Percentiles rank a stretch among this genome's conserved stretches.
These are phyloP conservation scores for Erodium trifolium DNA, from an alignment of 441 rosid genomes.

Conservation along the genomic window DNA sequence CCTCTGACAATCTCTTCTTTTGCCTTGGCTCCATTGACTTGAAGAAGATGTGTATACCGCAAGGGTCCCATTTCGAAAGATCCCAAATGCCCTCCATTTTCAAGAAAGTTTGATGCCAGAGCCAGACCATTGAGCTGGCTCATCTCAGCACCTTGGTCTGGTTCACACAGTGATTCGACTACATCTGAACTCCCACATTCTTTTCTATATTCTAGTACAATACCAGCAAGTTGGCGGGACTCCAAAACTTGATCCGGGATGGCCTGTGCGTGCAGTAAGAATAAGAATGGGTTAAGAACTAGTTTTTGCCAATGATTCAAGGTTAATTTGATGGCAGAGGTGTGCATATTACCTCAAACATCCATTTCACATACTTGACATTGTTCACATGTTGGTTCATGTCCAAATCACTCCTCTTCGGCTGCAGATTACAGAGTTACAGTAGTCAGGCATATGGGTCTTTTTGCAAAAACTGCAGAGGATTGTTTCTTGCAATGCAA, in stretches of 20 bases:
- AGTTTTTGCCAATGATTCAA: neutral
- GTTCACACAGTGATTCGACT: constrained; percentile 53
- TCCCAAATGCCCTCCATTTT: constrained; percentile 35
- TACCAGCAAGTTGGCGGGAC: constrained; percentile 39
- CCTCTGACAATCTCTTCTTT: constrained; percentile 58
- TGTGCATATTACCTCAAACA: constrained; percentile 51
- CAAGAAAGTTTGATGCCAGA: constrained; percentile 35
- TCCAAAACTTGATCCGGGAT: constrained; percentile 49
- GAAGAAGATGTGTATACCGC: constrained; percentile 53
- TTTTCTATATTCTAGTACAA: constrained; percentile 44
- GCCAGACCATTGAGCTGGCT: constrained; percentile 32
- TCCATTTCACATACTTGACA: constrained; percentile 69
- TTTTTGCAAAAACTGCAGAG: neutral
- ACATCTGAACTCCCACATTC: constrained; percentile 49
- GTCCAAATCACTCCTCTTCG: constrained; percentile 55
- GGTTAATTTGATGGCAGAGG: neutral
- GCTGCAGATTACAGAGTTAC: constrained; percentile 26
- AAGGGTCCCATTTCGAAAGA: constrained; percentile 28
- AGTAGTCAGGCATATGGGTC: neutral
- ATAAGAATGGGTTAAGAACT: neutral
- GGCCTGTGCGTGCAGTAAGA: constrained; percentile 25
- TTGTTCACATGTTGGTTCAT: constrained; percentile 77
- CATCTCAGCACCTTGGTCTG: constrained; percentile 27
- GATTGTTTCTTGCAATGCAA: neutral
- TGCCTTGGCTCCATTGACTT: constrained; percentile 22